Base-by-base conservation (phyloP, 495 filamentous ascomycete species). In the Penicillium manginii region DNA sequence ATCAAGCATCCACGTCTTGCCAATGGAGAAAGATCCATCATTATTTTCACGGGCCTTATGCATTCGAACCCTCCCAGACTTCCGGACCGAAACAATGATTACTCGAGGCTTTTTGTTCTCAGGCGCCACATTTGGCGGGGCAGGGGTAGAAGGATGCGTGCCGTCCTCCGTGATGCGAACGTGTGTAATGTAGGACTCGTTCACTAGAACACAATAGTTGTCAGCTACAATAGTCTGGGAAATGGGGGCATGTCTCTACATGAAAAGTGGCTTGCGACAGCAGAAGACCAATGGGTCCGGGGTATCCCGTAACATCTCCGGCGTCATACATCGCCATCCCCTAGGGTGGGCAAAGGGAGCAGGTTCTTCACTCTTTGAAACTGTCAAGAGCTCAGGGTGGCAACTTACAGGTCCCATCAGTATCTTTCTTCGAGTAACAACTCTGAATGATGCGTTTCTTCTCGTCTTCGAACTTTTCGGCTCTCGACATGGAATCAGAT, bases 131-230 rank as follows among this genome's bases (percentile, higher is more conserved):
- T 84, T 84, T 14, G 90, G 90, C 1, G 94, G 93, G 40, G 91
- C 85, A 48, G 93, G 93, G n/a, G 81, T 77, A 3, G 91, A 90
- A n/a, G 94, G 93, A 69, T 90, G 88, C 17, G 84, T 80, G 43
- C 84, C 84, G 78, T 91, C 96, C 76, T 98, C 94, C 45, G 82
- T 84, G 62, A 98, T 89, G 60, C 86, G 85, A 58, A 98, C 92
- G 70, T 98, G 94, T 8, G 93, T 98, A 61, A 98, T 98, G 78
- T 98, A 98, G 50, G 92, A 96, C 75, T 98, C 94, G 57, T 87
- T 80, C 60, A 90, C 92, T 96, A 66, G 23, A 22, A 26, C 22
- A 37, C 12, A 50, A 50, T 19, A 33, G 50, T 40, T 55, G 57
- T 72, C 26, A 73, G 61, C 43, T n/a, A 14, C 26, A 9, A 43